Evolutionary conservation across 2,329 filamentous ascomycete species (phyloP), one percentile per base, ranked within the genome.

Genomic region (Beauveria bassiana): DNA sequence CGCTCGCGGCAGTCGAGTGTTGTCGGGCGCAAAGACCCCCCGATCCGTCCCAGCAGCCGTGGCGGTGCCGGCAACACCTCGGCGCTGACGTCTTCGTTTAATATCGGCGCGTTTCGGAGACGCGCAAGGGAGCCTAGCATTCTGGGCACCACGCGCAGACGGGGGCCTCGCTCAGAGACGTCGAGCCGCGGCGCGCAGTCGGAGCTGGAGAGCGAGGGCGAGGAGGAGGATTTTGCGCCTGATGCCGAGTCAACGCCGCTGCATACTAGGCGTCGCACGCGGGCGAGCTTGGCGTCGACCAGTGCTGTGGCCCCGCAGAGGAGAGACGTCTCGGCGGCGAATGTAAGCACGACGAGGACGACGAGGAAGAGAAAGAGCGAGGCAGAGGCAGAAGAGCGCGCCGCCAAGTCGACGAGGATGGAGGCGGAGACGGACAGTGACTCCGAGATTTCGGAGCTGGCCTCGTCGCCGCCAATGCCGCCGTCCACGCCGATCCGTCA

Each of bases 231-330:
- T n/a, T 87, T 84, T 68, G 80, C 77, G 57, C 87, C 81, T 0
- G 86, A 89, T 61, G 86, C 85, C 31, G 86, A 89, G 73, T 87
- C 86, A 18, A 90, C 88, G 7, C 87, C 87, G 3, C 68, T 88
- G 28, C 81, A 84, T 62, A 69, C 67, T 34, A 65, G 70, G 54
- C 73, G 80, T 22, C 74, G 75, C 42, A 80, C 76, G 63, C 71
- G 71, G 53, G 71, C 72, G 18, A 66, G 67, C 52, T 58, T 63
- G 28, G 65, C 68, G 46, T 52, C 65, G 40, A 64, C 66, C 42
- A 16, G 42, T 12, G 18, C 43, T 7, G 54, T 40, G 9, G n/a
- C 28, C 9, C 18, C 20, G 65, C 58, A n/a, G 40, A 38, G 7
- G 66, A 68, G 34, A 61, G 59, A 47, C 12, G 31, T 26, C n/a